Evolutionary conservation across 768 basidiomycete genomes (phyloP).

Genomic region (Multifurca ochricompacta): DNA sequence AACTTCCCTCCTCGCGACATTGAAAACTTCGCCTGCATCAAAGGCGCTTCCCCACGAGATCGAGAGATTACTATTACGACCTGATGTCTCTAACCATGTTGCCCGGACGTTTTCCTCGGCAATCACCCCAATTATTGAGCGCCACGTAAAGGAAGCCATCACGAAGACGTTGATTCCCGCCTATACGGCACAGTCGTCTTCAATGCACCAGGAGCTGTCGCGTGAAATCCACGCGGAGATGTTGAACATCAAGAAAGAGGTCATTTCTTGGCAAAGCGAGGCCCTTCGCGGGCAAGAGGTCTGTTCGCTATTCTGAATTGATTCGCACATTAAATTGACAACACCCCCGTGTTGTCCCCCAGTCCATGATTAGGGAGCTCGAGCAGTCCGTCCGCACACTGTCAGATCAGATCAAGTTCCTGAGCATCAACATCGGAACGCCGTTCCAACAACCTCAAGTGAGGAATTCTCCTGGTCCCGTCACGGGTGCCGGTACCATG

Average conservation of each 20-base stretch:
- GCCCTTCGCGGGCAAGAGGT: conserved; percentile 76
- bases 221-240: conserved; percentile 72
- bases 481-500: conserved; percentile 2
- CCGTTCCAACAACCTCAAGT: conserved; percentile 24
- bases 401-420: conserved; percentile 76
- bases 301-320: conserved; percentile 19
- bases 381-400: conserved; percentile 69
- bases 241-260: conserved; percentile 67
- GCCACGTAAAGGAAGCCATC: conserved; percentile 75
- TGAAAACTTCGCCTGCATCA: conserved; percentile 5
- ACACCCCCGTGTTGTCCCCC: conserved; percentile 4
- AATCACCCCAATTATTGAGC: conserved; percentile 69
- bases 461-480: conserved; percentile 18
- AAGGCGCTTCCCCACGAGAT: conserved; percentile 74
- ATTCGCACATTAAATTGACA: conserved; percentile 16
- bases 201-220: conserved; percentile 73
- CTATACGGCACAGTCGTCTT: conserved; percentile 63
- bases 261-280: conserved; percentile 76
- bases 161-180: conserved; percentile 67
- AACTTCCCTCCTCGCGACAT: neutral
- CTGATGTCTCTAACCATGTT: conserved; percentile 71
- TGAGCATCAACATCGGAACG: conserved; percentile 43
- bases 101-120: conserved; percentile 65
- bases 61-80: conserved; percentile 66
- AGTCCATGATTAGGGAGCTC: conserved; percentile 73